Conservation (phyloP, 495 filamentous ascomycete species). For the Immersiella caudata region DNA sequence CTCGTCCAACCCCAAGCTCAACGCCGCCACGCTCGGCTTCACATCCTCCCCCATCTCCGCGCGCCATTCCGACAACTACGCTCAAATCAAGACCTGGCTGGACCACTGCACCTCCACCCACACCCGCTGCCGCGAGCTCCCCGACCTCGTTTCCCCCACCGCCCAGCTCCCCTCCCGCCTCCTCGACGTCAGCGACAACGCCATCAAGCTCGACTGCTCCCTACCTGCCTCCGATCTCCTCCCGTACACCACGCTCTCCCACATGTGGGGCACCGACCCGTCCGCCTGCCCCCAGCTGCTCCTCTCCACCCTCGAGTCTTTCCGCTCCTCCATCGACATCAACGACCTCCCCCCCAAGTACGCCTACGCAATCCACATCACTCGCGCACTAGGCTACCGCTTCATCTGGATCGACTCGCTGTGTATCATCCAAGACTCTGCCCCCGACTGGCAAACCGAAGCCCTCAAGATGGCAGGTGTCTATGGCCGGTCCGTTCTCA, state of each 20-base stretch:
- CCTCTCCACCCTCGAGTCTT: slow-evolving; percentile 1
- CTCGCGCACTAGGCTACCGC: slow-evolving; percentile 15
- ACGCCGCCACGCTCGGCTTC: not conserved
- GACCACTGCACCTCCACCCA: not conserved
- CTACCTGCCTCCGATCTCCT: not conserved
- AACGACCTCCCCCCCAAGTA: slow-evolving; percentile 9
- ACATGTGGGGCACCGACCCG: slow-evolving; percentile 18
- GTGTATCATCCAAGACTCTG: slow-evolving; percentile 20
- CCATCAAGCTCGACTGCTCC: slow-evolving; percentile 1
- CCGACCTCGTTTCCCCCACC: not conserved
- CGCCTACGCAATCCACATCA: slow-evolving; percentile 18
- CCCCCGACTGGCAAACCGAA: slow-evolving; percentile 16
- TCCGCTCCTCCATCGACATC: not conserved
- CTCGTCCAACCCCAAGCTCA: slow-evolving; percentile 13
- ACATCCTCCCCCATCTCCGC: slow-evolving; percentile 5
- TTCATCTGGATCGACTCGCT: slow-evolving; percentile 20
- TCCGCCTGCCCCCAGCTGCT: not conserved
- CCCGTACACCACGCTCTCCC: slow-evolving; percentile 51
- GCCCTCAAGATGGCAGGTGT: slow-evolving; percentile 21
- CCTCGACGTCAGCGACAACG: slow-evolving; percentile 6
- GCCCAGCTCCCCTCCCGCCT: slow-evolving; percentile 12
- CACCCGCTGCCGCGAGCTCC: slow-evolving; percentile 10
- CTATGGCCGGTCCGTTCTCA: slow-evolving; percentile 9
- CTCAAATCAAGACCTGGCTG: slow-evolving; percentile 3
- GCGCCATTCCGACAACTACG: not conserved